Base-by-base conservation (phyloP, 768 basidiomycete genomes). In the Rhizopogon vesiculosus region DNA sequence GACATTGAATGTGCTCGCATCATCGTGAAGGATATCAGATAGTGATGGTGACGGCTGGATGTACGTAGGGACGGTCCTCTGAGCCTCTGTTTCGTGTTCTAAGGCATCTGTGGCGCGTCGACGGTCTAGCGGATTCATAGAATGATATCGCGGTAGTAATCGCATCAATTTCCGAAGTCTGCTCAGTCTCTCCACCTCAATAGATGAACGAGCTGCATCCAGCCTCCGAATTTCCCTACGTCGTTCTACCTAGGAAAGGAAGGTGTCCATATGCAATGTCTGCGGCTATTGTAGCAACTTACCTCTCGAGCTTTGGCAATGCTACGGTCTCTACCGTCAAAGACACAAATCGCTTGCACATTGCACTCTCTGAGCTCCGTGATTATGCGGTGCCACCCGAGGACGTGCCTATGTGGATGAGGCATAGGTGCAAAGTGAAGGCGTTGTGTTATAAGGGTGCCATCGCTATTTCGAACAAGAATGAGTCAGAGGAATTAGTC, bases 371-470 rank as follows among this genome's bases (percentile, higher is more conserved):
- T 74, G 33, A 93, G 72, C 59, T 92, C 89, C 44, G 74, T 73
- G 6, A 83, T 72, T 35, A 92, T 76, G 38, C 80, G 78, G 63
- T 88, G 87, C 91, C 91, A 93, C 18, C 89, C 86, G 3, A 89
- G 70, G 19, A 93, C 76, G 68, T 93, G 91, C 31, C 86, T 79
- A 61, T 84, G 76, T 0, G 72, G 74, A 64, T 90, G 84, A 1
- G 85, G 83, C 51, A 77, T 70, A 13, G 78, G 84, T 0, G 85
- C 78, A 68, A 85, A 93, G 64, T 92, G 88, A 44, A 92, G 77
- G 22, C 91, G 82, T 64, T 91, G 89, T 0, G 91, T 93, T 64
- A 93, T 78, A 55, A 93, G 84, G 7, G 91, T 93, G 45, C 85
- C 91, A 77, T 93, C 91, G 43, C 91, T 93, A 62, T 49, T 9